Evolutionary conservation across 139 green algal species (phyloP).

Genomic region (Ulvella scutata): DNA sequence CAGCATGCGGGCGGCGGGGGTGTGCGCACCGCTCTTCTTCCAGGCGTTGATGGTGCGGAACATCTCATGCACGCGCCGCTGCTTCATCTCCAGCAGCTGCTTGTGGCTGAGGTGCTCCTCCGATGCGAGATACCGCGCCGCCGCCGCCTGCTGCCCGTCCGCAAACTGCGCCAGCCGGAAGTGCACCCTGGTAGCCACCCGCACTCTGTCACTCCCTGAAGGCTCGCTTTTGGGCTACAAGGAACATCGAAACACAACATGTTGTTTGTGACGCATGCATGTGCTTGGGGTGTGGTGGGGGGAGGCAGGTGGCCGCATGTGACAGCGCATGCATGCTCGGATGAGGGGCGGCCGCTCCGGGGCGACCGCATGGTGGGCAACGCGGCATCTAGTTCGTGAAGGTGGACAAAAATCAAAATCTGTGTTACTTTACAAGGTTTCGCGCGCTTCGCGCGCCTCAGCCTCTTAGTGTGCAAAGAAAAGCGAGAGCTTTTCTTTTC

Average conservation of each 20-base stretch:
- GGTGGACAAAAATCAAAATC: no score
- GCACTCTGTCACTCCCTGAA: no score
- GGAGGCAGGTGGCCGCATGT: neutral
- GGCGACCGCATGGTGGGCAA: neutral
- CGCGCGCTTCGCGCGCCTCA: no score
- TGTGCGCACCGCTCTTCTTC: no score
- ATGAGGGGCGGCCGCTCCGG: neutral
- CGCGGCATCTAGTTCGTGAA: no score
- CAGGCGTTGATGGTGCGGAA: no score
- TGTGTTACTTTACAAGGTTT: no score
- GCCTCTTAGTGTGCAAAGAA: no score
- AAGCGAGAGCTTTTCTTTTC: no score
- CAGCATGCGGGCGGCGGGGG: no score
- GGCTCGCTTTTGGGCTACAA: no score
- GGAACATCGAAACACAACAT: no score
- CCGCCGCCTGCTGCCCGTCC: neutral
- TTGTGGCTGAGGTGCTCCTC: neutral
- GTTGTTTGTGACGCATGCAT: neutral
- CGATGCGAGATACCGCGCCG: neutral
- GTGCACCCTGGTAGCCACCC: conserved; percentile 1
- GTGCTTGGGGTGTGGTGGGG: neutral
- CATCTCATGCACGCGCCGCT: neutral
- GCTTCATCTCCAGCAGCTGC: neutral
- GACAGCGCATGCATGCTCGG: neutral
- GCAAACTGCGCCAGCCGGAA: neutral